Percentiles rank a stretch among this genome's conserved stretches.
These are phyloP conservation scores for Apiotrichum brassicae DNA, from an alignment of 1,284 basidiomycete species.

Conservation along the genomic window DNA sequence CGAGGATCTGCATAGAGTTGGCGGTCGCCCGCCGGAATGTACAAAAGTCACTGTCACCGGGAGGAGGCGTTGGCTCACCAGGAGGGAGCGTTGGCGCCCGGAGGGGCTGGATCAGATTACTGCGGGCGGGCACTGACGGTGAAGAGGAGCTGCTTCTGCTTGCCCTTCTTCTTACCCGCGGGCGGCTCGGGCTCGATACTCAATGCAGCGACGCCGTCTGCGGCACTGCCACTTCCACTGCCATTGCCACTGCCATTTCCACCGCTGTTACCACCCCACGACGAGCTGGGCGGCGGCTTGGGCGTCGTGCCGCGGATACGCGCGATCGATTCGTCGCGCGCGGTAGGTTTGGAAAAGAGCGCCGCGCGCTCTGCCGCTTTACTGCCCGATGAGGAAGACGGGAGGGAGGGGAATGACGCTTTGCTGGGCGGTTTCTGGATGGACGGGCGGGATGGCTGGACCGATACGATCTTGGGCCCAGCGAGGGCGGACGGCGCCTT, in stretches of 20 bases:
- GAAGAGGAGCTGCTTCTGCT: constrained; percentile 77
- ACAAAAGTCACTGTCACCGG: background rate
- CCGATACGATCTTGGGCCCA: constrained; percentile 34
- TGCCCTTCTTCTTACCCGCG: constrained; percentile 55
- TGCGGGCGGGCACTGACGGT: constrained; percentile 48
- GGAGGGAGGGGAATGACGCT: constrained; percentile 59
- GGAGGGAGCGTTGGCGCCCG: too few species aligned
- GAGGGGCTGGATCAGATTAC: too few species aligned
- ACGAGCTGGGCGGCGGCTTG: constrained; percentile 43
- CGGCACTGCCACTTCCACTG: too few species aligned
- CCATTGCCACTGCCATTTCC: too few species aligned
- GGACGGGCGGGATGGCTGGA: constrained; percentile 11
- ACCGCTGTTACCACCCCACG: constrained; percentile 24
- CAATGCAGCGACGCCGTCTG: constrained; percentile 14
- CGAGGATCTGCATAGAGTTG: background rate
- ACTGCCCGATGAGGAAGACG: constrained; percentile 45
- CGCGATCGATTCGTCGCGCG: constrained; percentile 60
- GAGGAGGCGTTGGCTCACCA: too few species aligned
- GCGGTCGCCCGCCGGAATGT: background rate
- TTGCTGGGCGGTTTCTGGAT: constrained; percentile 35
- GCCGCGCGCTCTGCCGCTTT: constrained; percentile 35
- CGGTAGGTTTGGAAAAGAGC: constrained; percentile 51
- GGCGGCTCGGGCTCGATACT: constrained; percentile 9
- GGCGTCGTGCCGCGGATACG: constrained; percentile 59
- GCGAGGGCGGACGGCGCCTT: constrained; percentile 26